These are phyloP conservation scores for Ophiostoma sp. DNA, from an alignment of 2,329 filamentous ascomycete genomes.

Conservation along the genomic window DNA sequence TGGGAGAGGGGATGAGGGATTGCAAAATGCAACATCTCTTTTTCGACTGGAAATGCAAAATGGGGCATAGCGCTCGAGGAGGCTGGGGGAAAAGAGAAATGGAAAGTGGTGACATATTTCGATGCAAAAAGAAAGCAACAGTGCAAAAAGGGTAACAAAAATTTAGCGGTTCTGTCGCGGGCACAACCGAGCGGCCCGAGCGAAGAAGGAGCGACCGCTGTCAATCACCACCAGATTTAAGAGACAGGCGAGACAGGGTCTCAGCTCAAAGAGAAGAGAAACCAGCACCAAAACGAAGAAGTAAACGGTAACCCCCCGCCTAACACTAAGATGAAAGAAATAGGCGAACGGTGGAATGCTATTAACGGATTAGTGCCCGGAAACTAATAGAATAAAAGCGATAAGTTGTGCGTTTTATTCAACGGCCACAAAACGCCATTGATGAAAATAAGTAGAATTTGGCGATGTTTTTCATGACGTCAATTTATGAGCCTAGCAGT, in stretches of 20 bases:
- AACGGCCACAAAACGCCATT: not conserved
- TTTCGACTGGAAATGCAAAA: not conserved
- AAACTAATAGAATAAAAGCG: slow-evolving; percentile 9
- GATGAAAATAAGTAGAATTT: not conserved
- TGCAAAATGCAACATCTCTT: not conserved
- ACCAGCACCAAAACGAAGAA: not conserved
- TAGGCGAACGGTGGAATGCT: slow-evolving; percentile 3
- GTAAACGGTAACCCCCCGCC: not conserved
- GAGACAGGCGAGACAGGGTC: not conserved
- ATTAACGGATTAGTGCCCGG: slow-evolving; percentile 2
- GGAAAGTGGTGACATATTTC: not conserved
- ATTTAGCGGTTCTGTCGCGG: slow-evolving; percentile 15
- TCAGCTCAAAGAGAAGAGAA: not conserved
- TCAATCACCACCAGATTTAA: not conserved
- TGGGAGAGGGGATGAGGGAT: not conserved
- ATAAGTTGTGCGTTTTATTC: not conserved
- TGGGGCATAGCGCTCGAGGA: not conserved
- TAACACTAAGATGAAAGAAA: not conserved
- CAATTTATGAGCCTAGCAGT: not conserved
- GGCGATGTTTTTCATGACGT: not conserved
- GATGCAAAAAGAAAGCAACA: not conserved
- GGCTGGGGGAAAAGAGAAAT: not conserved
- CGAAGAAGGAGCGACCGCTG: not conserved
- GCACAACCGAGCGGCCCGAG: slow-evolving; percentile 17
- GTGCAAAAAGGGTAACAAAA: not conserved